A percentile compares a stretch with the other conserved stretches of the same genome.
Conservation (phyloP, 1,139 yeast species). For the Debaryomyces subglobosus region DNA sequence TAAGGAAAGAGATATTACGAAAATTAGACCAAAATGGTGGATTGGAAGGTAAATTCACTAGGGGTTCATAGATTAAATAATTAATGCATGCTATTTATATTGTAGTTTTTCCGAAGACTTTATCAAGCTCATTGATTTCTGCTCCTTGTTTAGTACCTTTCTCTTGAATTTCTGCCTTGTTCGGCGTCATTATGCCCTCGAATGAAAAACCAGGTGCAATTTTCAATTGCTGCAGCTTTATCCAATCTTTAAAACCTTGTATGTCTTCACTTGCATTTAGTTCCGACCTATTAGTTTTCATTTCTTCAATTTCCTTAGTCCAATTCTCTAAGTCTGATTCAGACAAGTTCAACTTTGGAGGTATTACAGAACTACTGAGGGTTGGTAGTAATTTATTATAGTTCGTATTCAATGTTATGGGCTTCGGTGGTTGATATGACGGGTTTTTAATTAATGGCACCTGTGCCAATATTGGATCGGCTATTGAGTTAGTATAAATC, state of each 20-base stretch:
- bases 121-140: constrained; percentile 31
- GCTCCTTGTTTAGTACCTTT: constrained; percentile 5
- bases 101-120: constrained; percentile 29
- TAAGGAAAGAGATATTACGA: constrained; percentile 17
- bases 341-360: constrained; percentile 41
- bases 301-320: constrained; percentile 27
- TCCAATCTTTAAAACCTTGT: constrained; percentile 35
- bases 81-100: constrained; percentile 11
- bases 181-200: constrained; percentile 40
- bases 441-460: constrained; percentile 64
- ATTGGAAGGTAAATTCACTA: constrained; percentile 15
- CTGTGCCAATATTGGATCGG: constrained; percentile 55
- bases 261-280: constrained; percentile 18
- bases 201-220: constrained; percentile 48
- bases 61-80: constrained; percentile 8
- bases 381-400: constrained; percentile 47
- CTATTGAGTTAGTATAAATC: constrained; percentile 26
- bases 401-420: constrained; percentile 56
- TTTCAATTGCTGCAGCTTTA: constrained; percentile 33
- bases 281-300: constrained; percentile 17
- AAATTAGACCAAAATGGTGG: constrained; percentile 18
- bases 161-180: constrained; percentile 12
- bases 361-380: constrained; percentile 35
- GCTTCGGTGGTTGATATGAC: constrained; percentile 56
- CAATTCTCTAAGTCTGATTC: constrained; percentile 33